phyloP scores from a whole-genome alignment of 257 asterid genomes.

The Capsicum rhomboideum region DNA sequence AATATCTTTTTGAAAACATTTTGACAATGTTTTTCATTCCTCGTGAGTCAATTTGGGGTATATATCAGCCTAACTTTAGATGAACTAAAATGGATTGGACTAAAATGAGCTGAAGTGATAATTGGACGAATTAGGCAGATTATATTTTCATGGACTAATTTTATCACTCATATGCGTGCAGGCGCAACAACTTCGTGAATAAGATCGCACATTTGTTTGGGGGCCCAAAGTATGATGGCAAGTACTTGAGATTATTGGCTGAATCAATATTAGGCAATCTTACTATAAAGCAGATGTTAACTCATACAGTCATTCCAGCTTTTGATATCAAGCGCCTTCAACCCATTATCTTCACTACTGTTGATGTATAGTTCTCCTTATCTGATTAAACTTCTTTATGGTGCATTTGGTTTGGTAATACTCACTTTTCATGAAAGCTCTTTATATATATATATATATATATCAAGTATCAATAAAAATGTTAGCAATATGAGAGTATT shows the following conservation, averaged over 20 bases:
- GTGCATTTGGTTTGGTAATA: not conserved
- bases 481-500: too few species aligned
- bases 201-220: conserved; percentile 23
- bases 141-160: not conserved
- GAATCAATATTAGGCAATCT: conserved; percentile 19
- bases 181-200: conserved; percentile 24
- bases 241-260: conserved; percentile 29
- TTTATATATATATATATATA: too few species aligned
- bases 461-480: too few species aligned
- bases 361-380: not conserved
- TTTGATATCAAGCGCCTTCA: conserved; percentile 44
- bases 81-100: too few species aligned
- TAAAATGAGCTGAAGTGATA: too few species aligned
- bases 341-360: conserved; percentile 10
- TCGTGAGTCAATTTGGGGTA: not conserved
- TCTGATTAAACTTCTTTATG: not conserved
- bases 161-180: not conserved
- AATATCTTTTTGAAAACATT: too few species aligned
- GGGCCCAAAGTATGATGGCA: conserved; percentile 47
- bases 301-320: conserved; percentile 38
- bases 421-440: too few species aligned
- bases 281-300: conserved; percentile 30
- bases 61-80: not conserved
- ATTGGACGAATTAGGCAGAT: too few species aligned
- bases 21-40: not conserved